Base-by-base conservation (phyloP, 345 rosid species). In the Eutrema yunnanense region DNA sequence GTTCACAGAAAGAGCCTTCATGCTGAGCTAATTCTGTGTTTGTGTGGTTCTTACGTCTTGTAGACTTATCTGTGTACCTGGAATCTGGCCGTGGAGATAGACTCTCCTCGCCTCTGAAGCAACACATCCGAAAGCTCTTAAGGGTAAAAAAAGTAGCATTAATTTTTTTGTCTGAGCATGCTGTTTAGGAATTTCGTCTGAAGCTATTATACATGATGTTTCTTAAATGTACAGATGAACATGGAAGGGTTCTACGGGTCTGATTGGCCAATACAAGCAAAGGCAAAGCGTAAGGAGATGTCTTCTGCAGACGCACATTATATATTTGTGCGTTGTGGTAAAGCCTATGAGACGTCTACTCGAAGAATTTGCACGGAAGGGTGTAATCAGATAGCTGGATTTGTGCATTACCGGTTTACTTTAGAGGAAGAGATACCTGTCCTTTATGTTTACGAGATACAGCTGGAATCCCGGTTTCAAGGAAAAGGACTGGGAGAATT, bases 361-460 rank as follows among this genome's bases (percentile, higher is more conserved):
- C 54, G 43, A 54, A 36, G 50, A 26, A 47, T 33, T 9, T 54
- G 51, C 41, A 38, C 27, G 63, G 74, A 66, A 69, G 74, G 57
- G 43, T 66, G 68, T 27, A 73, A 32, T 47, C 75, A 78, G 16
- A 73, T 84, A 41, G 90, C 83, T 70, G 99, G 97, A 16, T 95
- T 95, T 75, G 83, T 87, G 12, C 92, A 89, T 67, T 95, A 79
- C 52, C 90, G 96, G 16, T 92, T 95, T 77, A 82, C 88, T 30
- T 47, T 92, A 42, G 97, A 92, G 82, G 97, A 92, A 80, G 93
- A 88, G 41, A 70, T 89, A 34, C 92, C 93, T 3, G 96, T 92
- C 36, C 85, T 95, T 60, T 95, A 95, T 46, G 86, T 92, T 34
- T 95, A 95, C 63, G 99, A 95, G 72, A 65, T 92, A 51, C 99